Evolutionary conservation across 2,329 filamentous ascomycete genomes (phyloP).

Genomic region (Talaromyces sp.): DNA sequence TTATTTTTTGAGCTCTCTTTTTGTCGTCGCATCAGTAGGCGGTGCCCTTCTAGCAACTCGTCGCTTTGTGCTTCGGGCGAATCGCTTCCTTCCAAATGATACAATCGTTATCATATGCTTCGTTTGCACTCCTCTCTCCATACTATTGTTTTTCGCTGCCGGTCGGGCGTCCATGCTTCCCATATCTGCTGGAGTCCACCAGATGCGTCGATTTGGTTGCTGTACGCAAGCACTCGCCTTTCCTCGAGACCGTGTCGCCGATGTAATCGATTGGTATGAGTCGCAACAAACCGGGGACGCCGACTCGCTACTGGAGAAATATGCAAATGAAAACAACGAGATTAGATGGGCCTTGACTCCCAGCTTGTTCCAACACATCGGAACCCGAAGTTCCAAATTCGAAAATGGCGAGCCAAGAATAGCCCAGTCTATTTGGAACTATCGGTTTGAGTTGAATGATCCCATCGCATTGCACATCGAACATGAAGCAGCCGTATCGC

Average conservation of each 20-base stretch:
- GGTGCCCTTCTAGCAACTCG: neutral
- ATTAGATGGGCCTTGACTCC: conserved; percentile 40
- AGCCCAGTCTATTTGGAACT: conserved; percentile 15
- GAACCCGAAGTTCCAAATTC: conserved; percentile 33
- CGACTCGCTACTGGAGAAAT: conserved; percentile 38
- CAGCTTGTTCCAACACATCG: conserved; percentile 41
- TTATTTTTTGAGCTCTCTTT: conserved; percentile 29
- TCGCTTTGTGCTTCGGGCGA: neutral
- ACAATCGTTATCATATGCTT: conserved; percentile 20
- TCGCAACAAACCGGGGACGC: conserved; percentile 29
- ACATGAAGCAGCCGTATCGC: neutral
- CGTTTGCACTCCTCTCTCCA: conserved; percentile 22
- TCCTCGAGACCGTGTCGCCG: conserved; percentile 23
- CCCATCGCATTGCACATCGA: neutral
- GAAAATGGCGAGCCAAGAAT: neutral
- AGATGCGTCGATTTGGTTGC: conserved; percentile 39
- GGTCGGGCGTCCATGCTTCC: conserved; percentile 35
- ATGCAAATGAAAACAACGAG: conserved; percentile 31
- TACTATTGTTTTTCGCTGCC: conserved; percentile 37
- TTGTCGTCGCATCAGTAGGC: conserved; percentile 6
- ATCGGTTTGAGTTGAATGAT: conserved; percentile 16
- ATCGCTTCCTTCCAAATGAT: neutral
- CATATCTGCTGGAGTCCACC: conserved; percentile 29
- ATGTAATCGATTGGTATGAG: conserved; percentile 27
- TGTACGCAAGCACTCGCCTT: conserved; percentile 43